Base-by-base conservation (phyloP, 305 asterid species). In the Andrographis paniculata region DNA sequence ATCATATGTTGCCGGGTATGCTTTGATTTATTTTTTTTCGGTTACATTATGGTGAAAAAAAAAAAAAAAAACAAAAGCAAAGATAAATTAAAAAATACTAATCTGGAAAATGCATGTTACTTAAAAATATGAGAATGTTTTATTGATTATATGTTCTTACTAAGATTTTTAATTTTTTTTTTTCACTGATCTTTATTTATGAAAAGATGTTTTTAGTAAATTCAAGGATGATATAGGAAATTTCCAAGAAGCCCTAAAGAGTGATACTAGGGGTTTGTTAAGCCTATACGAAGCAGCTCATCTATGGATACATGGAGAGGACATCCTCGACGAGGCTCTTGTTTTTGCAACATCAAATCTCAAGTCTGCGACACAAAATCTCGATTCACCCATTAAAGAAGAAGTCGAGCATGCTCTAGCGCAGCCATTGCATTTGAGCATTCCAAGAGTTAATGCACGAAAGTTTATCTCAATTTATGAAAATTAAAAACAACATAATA, bases 281-380 rank as follows among this genome's bases (percentile, higher is more conserved):
- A 63, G 61, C 35, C 33, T 71, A 33, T 63, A 59, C 17, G 74
- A 71, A 53, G 68, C 74, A 4, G 20, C 71, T 19, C 50, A 63
- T 15, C 5, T 55, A 4, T 52, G 74, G 11, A 40, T 31, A 5
- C 58, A 43, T 8, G 59, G 48, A 5, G 75, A 69, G 22, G 23
- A 15, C n/a, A 55, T 67, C 39, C 37, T 72, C 12, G 72, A 72
- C 6, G 68, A 66, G 1, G 71, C 60, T 0, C 45, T 63, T 13
- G 27, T 2, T 16, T 66, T 71, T 21, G 48, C 74, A 1, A 60
- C 20, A 0, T n/a, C 46, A 14, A 36, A 20, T 42, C 63, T 72
- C 7, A 43, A 59, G 13, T 37, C 27, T 5, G 28, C 56, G 6
- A 48, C 17, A 13, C 45, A 61, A 20, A 21, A 17, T 23, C 44